phyloP scores from a whole-genome alignment of 2,329 filamentous ascomycete species.

The Monilinia fructicola region DNA sequence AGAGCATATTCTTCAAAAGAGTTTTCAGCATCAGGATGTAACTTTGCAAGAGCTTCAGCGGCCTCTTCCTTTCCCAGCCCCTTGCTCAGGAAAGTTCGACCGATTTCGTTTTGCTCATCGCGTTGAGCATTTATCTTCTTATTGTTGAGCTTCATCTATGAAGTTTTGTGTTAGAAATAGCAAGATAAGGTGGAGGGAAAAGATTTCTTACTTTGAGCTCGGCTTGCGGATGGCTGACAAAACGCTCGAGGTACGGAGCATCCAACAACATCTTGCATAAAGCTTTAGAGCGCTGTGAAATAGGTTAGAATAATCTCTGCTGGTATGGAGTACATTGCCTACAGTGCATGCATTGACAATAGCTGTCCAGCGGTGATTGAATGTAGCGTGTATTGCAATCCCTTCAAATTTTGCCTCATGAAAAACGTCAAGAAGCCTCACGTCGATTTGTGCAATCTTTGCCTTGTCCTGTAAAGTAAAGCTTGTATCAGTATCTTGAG shows the following conservation, averaged over 20 bases:
- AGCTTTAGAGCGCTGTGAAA: conserved; percentile 30
- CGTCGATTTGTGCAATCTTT: conserved; percentile 20
- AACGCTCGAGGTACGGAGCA: conserved; percentile 25
- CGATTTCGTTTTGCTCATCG: conserved; percentile 34
- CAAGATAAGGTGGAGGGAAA: neutral
- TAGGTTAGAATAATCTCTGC: neutral
- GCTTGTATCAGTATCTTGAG: neutral
- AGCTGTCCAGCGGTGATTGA: conserved; percentile 25
- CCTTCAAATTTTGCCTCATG: conserved; percentile 26
- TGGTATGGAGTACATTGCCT: neutral
- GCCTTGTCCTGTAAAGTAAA: conserved; percentile 20
- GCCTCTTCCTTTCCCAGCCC: conserved; percentile 19
- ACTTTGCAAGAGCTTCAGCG: neutral
- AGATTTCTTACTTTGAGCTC: conserved; percentile 32
- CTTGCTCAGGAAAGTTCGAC: conserved; percentile 27
- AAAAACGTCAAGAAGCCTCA: conserved; percentile 24
- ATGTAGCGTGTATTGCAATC: conserved; percentile 9
- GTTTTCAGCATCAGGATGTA: neutral
- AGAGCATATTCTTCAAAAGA: neutral
- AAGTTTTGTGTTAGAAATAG: conserved; percentile 1
- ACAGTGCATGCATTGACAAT: conserved; percentile 28
- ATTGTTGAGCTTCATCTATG: conserved; percentile 34
- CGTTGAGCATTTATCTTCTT: conserved; percentile 35
- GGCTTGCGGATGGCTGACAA: conserved; percentile 30
- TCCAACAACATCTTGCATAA: conserved; percentile 36